phyloP scores from a whole-genome alignment of 345 rosid genomes.

The Laguncularia racemosa region DNA sequence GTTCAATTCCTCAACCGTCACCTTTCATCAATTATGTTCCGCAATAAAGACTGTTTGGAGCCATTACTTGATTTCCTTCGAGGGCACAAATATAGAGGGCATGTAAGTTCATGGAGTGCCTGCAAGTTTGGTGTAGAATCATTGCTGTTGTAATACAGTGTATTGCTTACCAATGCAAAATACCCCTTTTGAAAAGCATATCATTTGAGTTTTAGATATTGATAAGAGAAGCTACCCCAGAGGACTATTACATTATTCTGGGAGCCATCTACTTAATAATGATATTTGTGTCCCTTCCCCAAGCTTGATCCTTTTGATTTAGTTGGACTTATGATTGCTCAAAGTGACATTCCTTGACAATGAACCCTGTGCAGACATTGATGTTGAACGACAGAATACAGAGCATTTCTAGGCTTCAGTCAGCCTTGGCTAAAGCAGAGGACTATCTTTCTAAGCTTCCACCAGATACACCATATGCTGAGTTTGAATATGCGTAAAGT shows the following conservation, averaged over 20 bases:
- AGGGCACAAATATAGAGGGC: conserved; percentile 77
- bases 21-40: conserved; percentile 91
- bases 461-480: conserved; percentile 55
- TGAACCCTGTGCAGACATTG: conserved; percentile 40
- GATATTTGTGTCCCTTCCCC: no score
- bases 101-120: conserved; percentile 42
- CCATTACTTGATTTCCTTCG: conserved; percentile 84
- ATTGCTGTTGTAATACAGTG: no score
- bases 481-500: conserved; percentile 61
- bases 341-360: conserved; percentile 9
- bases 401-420: conserved; percentile 56
- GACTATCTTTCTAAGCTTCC: conserved; percentile 74
- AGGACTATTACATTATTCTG: no score
- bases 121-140: not conserved
- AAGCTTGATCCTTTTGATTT: no score
- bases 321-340: not conserved
- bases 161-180: no score
- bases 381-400: conserved; percentile 92
- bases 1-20: conserved; percentile 98
- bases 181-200: no score
- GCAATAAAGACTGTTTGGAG: conserved; percentile 82
- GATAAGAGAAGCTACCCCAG: no score
- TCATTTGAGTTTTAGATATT: no score
- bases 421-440: conserved; percentile 72
- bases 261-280: no score